Evolutionary conservation across 257 asterid species (phyloP).

Genomic region (Solanum tarapatanum): DNA sequence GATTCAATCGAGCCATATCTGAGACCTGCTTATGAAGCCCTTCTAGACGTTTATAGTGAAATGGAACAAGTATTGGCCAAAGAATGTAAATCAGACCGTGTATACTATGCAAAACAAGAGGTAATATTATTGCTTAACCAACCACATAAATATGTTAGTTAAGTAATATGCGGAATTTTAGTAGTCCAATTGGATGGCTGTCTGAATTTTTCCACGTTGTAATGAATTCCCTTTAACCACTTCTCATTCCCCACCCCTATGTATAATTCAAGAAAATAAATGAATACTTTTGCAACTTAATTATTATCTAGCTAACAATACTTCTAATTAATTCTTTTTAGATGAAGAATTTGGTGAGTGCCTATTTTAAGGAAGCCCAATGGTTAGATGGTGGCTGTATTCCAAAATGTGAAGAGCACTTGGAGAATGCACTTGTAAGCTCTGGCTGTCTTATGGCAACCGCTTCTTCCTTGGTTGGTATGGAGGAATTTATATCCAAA

Average conservation of each 20-base stretch:
- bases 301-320: too few species aligned
- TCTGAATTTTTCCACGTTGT: background rate
- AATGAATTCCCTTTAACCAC: background rate
- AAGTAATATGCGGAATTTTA: background rate
- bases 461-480: background rate
- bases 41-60: background rate
- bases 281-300: background rate
- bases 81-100: constrained; percentile 3
- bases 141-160: background rate
- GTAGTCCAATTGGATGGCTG: background rate
- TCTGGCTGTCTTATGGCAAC: background rate
- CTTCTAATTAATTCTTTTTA: background rate
- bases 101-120: background rate
- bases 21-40: constrained; percentile 8
- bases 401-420: background rate
- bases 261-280: too few species aligned
- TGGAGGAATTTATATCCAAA: background rate
- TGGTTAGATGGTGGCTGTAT: background rate
- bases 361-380: background rate
- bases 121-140: background rate
- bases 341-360: background rate
- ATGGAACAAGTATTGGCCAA: background rate
- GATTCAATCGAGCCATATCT: constrained; percentile 20
- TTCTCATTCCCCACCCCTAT: background rate
- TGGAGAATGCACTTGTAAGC: constrained; percentile 4